Evolutionary conservation across 2,329 filamentous ascomycete genomes (phyloP).

Genomic region (Paramyrothecium sp.): DNA sequence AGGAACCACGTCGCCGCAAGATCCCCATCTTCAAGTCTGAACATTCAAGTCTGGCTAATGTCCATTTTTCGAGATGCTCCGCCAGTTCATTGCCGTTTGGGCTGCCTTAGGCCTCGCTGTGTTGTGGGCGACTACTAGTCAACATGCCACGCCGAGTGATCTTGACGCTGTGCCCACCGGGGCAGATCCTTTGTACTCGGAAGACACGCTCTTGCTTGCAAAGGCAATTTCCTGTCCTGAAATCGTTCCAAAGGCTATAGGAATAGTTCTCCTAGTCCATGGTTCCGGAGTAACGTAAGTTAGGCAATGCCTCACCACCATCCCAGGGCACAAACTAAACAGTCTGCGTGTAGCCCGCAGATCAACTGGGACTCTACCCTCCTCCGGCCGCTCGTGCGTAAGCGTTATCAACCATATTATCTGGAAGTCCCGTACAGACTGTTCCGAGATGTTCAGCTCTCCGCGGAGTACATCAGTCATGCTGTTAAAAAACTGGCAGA

Average conservation of each 20-base stretch:
- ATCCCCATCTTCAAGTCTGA: no score
- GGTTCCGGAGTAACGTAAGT: conserved; percentile 3
- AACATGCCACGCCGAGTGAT: no score
- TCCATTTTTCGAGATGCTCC: no score
- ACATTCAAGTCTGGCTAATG: no score
- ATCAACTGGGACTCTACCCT: conserved; percentile 4
- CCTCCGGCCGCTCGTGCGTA: not conserved
- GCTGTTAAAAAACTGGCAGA: conserved; percentile 1
- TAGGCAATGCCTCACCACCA: not conserved
- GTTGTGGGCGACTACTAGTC: no score
- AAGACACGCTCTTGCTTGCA: not conserved
- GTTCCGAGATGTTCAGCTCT: conserved; percentile 2
- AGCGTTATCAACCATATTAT: conserved; percentile 3
- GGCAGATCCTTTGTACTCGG: not conserved
- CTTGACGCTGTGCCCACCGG: not conserved
- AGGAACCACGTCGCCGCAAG: no score
- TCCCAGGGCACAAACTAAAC: not conserved
- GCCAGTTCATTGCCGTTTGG: no score
- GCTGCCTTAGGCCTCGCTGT: no score
- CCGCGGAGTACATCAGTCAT: conserved; percentile 2
- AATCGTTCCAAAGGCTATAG: not conserved
- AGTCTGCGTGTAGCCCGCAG: not conserved
- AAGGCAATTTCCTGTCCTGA: not conserved
- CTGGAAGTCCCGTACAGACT: conserved; percentile 3
- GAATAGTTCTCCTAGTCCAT: conserved; percentile 1